Conservation (phyloP, 2,329 filamentous ascomycete species). For the Saccharata proteae region DNA sequence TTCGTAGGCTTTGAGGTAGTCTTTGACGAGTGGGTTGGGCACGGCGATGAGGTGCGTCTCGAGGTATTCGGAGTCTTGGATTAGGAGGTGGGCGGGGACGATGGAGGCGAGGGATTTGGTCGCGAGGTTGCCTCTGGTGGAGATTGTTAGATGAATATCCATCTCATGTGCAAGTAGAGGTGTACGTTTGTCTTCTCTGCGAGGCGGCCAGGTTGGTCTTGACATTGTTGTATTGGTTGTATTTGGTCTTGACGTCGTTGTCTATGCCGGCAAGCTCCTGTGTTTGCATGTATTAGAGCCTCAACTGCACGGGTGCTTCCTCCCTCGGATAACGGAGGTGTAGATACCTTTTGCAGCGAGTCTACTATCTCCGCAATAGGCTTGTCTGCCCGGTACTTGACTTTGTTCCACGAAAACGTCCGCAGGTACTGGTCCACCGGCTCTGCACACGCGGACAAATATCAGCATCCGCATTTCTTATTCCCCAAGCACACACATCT, state of each 20-base stretch:
- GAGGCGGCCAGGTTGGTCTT: slow-evolving; percentile 73
- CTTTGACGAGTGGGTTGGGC: slow-evolving; percentile 66
- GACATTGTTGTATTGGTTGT: slow-evolving; percentile 84
- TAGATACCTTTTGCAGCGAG: slow-evolving; percentile 66
- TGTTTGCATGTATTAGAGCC: no score
- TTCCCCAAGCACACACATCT: no score
- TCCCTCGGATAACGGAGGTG: background rate
- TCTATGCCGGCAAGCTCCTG: slow-evolving; percentile 85
- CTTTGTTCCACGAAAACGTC: slow-evolving; percentile 91
- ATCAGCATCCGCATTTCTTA: background rate
- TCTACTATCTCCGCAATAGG: slow-evolving; percentile 78
- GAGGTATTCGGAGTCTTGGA: slow-evolving; percentile 90
- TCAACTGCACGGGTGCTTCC: slow-evolving; percentile 1
- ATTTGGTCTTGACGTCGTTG: slow-evolving; percentile 90
- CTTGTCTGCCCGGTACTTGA: slow-evolving; percentile 91
- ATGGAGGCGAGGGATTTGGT: slow-evolving; percentile 89
- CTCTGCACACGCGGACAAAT: slow-evolving; percentile 41
- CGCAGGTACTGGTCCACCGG: slow-evolving; percentile 90
- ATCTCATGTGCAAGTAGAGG: background rate
- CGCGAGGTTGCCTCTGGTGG: slow-evolving; percentile 68
- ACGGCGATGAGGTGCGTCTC: slow-evolving; percentile 92
- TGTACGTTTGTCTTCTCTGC: slow-evolving; percentile 78
- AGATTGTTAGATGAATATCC: background rate
- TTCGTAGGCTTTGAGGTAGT: slow-evolving; percentile 84
- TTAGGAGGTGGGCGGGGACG: slow-evolving; percentile 59